Conservation (phyloP, 805 yeast species). For the Starmera amethionina region DNA sequence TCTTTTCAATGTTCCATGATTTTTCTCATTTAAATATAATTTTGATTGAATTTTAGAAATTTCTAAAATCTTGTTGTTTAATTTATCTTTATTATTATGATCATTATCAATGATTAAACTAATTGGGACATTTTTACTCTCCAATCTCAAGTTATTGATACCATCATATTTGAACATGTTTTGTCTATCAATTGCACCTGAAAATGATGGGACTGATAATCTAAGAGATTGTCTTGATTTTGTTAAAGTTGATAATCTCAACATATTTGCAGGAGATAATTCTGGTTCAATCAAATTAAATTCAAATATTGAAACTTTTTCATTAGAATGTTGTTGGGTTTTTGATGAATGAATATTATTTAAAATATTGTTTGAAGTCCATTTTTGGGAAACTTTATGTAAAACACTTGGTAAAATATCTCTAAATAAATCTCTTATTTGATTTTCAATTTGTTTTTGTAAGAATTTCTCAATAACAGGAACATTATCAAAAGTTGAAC, state of each 20-base stretch:
- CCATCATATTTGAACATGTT: slow-evolving; percentile 14
- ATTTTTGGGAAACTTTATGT: slow-evolving; percentile 65
- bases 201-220: slow-evolving; percentile 50
- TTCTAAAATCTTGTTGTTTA: slow-evolving; percentile 13
- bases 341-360: slow-evolving; percentile 13
- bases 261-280: slow-evolving; percentile 55
- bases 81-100: slow-evolving; percentile 2
- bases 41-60: slow-evolving; percentile 18
- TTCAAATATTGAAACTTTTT: slow-evolving; percentile 33
- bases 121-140: slow-evolving; percentile 14
- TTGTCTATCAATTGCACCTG: slow-evolving; percentile 49
- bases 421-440: slow-evolving; percentile 69
- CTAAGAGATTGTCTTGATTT: slow-evolving; percentile 75
- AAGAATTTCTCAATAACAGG: slow-evolving; percentile 76
- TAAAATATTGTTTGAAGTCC: slow-evolving; percentile 33
- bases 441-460: slow-evolving; percentile 75
- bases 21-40: slow-evolving; percentile 15
- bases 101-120: slow-evolving; percentile 9
- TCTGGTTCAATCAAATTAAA: slow-evolving; percentile 52
- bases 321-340: slow-evolving; percentile 7
- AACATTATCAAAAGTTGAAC: slow-evolving; percentile 79
- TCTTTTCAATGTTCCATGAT: slow-evolving; percentile 10
- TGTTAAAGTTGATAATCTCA: slow-evolving; percentile 56
- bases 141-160: slow-evolving; percentile 4
- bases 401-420: slow-evolving; percentile 77